Evolutionary conservation across 345 rosid species (phyloP).

Genomic region (Geranium rotundifolium): DNA sequence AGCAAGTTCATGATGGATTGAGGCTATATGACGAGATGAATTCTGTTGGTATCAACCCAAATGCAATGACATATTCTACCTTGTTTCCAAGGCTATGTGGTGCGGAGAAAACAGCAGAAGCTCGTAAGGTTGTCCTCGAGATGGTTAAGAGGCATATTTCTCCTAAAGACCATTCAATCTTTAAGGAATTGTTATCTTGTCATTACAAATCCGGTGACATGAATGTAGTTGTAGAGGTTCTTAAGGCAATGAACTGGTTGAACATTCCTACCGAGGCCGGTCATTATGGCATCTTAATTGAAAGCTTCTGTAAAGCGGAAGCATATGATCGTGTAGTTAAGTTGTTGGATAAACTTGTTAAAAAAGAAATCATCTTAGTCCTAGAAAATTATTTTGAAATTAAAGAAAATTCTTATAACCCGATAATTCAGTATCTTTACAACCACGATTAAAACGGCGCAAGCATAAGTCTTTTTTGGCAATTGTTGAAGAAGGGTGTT

Average conservation of each 20-base stretch:
- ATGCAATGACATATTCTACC: slow-evolving; percentile 60
- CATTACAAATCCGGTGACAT: slow-evolving; percentile 57
- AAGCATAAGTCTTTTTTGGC: slow-evolving; percentile 78
- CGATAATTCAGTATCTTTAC: slow-evolving; percentile 58
- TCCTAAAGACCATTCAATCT: slow-evolving; percentile 64
- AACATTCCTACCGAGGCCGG: slow-evolving; percentile 72
- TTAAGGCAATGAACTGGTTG: slow-evolving; percentile 65
- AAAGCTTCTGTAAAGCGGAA: slow-evolving; percentile 60
- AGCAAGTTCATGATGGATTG: slow-evolving; percentile 52
- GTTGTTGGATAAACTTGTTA: slow-evolving; percentile 61
- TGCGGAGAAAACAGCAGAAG: slow-evolving; percentile 59
- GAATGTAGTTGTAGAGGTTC: slow-evolving; percentile 62
- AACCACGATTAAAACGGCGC: slow-evolving; percentile 52
- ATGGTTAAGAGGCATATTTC: slow-evolving; percentile 54
- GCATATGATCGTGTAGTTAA: slow-evolving; percentile 55
- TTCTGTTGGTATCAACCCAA: slow-evolving; percentile 52
- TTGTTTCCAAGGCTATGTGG: slow-evolving; percentile 75
- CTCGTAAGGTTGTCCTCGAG: slow-evolving; percentile 44
- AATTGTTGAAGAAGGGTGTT: slow-evolving; percentile 79
- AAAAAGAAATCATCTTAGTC: slow-evolving; percentile 66
- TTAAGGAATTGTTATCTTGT: slow-evolving; percentile 45
- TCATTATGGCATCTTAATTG: slow-evolving; percentile 71
- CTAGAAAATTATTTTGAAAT: slow-evolving; percentile 53
- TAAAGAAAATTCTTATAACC: no score
- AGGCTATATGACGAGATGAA: slow-evolving; percentile 78